Conservation (phyloP, 805 yeast genomes). For the Jamesozyma hellenica region DNA sequence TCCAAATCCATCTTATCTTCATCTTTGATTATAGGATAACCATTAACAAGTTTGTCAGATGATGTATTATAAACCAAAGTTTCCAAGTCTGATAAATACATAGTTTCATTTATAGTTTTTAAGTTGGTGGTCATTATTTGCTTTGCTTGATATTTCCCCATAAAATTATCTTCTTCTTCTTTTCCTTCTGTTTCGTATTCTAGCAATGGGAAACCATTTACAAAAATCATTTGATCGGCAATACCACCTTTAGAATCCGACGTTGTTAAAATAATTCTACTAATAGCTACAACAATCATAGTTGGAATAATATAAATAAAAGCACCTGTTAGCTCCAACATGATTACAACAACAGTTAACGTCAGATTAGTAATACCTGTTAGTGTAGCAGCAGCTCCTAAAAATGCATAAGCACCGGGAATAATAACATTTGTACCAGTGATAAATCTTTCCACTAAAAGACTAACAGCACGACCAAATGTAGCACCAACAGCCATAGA, state of each 20-base stretch:
- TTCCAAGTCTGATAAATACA: constrained; percentile 20
- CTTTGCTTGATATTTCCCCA: constrained; percentile 33
- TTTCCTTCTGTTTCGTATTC: constrained; percentile 55
- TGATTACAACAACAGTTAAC: constrained; percentile 84
- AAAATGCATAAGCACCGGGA: constrained; percentile 89
- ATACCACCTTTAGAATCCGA: constrained; percentile 75
- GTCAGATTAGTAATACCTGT: constrained; percentile 92
- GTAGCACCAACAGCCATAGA: constrained; percentile 96
- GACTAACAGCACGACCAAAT: constrained; percentile 80
- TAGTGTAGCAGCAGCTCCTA: constrained; percentile 93
- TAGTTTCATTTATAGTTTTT: constrained; percentile 17
- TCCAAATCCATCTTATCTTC: constrained; percentile 26
- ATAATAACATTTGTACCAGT: constrained; percentile 53
- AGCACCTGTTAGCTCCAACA: constrained; percentile 96
- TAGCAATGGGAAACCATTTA: constrained; percentile 79
- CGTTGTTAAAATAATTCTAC: constrained; percentile 66
- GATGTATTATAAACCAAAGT: constrained; percentile 15
- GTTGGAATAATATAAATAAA: constrained; percentile 84
- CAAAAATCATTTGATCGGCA: constrained; percentile 87
- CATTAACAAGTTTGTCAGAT: constrained; percentile 31
- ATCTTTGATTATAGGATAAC: constrained; percentile 46
- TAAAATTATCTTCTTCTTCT: constrained; percentile 41
- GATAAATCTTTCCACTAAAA: constrained; percentile 45
- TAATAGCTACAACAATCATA: constrained; percentile 88
- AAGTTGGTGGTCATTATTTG: constrained; percentile 53